These are phyloP conservation scores for Mollisiaceae sp. DNA, from an alignment of 2,329 filamentous ascomycete genomes.

Conservation along the genomic window DNA sequence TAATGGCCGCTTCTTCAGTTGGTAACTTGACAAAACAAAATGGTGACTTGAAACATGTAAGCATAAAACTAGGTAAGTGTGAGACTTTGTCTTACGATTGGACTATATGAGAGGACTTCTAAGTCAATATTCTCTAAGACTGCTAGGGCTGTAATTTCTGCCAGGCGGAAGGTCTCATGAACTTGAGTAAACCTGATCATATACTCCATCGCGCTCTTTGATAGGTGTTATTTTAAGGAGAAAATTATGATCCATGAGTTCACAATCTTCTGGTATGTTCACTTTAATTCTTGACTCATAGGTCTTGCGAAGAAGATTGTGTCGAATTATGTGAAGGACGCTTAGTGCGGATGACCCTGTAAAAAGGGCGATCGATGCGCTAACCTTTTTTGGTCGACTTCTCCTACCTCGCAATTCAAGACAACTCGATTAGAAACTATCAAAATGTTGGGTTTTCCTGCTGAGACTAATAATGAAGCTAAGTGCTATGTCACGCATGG, in stretches of 20 bases:
- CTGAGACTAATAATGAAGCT: constrained; percentile 46
- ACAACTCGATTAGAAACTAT: background rate
- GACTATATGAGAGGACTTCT: constrained; percentile 75
- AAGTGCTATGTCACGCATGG: constrained; percentile 80
- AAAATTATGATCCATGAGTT: constrained; percentile 3
- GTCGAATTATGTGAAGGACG: constrained; percentile 12
- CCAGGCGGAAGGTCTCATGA: constrained; percentile 87
- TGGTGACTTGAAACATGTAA: constrained; percentile 67
- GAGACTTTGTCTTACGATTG: constrained; percentile 62
- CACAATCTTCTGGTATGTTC: no score
- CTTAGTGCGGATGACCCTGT: constrained; percentile 13
- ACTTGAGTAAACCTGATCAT: constrained; percentile 87
- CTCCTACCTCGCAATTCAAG: background rate
- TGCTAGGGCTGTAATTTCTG: constrained; percentile 84
- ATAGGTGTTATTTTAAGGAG: background rate
- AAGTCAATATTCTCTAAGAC: constrained; percentile 69
- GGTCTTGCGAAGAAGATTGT: background rate
- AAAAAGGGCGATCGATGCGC: constrained; percentile 7
- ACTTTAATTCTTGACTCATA: background rate
- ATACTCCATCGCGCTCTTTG: constrained; percentile 64
- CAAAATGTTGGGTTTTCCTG: constrained; percentile 51
- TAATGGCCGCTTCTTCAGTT: constrained; percentile 66
- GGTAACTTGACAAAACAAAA: constrained; percentile 79
- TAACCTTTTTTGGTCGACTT: constrained; percentile 22
- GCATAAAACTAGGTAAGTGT: constrained; percentile 26